Conservation (phyloP, 2,329 filamentous ascomycete genomes). For the Alternaria sp. region DNA sequence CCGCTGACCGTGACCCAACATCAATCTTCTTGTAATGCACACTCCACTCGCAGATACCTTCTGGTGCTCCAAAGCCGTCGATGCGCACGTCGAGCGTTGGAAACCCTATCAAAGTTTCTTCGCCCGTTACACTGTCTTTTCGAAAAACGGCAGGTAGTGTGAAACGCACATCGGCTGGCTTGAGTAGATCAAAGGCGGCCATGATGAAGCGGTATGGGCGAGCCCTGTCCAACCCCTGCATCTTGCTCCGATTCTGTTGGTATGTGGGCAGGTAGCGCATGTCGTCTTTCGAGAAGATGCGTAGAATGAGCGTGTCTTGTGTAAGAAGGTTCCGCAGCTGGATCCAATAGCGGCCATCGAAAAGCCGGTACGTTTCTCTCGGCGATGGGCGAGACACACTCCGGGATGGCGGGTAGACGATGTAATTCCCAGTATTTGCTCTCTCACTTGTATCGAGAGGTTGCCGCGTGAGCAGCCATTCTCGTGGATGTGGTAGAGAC, state of each 20-base stretch:
- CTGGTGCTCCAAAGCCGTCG: conserved; percentile 19
- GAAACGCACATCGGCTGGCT: conserved; percentile 32
- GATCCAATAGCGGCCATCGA: conserved; percentile 67
- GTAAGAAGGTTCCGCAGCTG: conserved; percentile 52
- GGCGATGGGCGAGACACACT: not conserved
- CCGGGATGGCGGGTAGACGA: conserved; percentile 22
- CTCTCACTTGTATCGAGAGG: conserved; percentile 22
- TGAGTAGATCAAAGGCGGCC: conserved; percentile 28
- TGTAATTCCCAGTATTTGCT: not conserved
- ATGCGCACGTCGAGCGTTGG: conserved; percentile 36
- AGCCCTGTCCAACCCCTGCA: not conserved
- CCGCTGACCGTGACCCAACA: conserved; percentile 11
- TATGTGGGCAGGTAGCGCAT: conserved; percentile 14
- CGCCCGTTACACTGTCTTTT: conserved; percentile 20
- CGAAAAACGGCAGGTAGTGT: conserved; percentile 39
- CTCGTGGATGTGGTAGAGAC: conserved; percentile 16
- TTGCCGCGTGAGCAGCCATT: conserved; percentile 44
- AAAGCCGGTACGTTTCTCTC: conserved; percentile 54
- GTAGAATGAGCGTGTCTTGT: conserved; percentile 49
- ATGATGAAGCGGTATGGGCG: conserved; percentile 22
- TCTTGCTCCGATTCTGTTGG: conserved; percentile 1
- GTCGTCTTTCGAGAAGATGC: conserved; percentile 40
- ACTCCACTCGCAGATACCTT: conserved; percentile 25
- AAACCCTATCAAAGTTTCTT: conserved; percentile 33
- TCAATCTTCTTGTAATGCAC: conserved; percentile 43